These are phyloP conservation scores for Calophaca sinica DNA, from an alignment of 306 rosid species.

Conservation along the genomic window DNA sequence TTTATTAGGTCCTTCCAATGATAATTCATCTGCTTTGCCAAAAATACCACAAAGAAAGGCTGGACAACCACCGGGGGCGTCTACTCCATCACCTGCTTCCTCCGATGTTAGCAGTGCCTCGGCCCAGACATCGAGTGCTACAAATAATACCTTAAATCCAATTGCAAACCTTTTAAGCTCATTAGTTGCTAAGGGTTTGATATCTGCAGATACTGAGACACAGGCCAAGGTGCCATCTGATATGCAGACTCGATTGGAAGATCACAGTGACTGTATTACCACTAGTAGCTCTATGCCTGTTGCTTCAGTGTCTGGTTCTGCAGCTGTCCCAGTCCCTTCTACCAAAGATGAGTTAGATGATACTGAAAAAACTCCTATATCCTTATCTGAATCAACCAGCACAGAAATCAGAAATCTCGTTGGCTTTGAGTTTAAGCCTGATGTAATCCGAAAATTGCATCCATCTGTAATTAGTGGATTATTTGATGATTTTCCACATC, in stretches of 20 bases:
- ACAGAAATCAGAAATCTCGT: slow-evolving; percentile 56
- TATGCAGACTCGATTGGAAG: neutral
- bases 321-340: slow-evolving; percentile 50
- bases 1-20: no score
- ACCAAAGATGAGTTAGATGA: slow-evolving; percentile 50
- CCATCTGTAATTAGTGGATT: slow-evolving; percentile 67
- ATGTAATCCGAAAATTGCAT: slow-evolving; percentile 72
- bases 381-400: slow-evolving; percentile 53
- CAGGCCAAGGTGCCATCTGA: slow-evolving; percentile 48
- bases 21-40: slow-evolving; percentile 44
- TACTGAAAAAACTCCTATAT: slow-evolving; percentile 44
- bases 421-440: slow-evolving; percentile 77
- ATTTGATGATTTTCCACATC: slow-evolving; percentile 66
- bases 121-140: slow-evolving; percentile 54
- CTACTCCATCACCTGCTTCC: slow-evolving; percentile 51
- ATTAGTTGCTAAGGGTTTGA: slow-evolving; percentile 87
- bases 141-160: slow-evolving; percentile 58
- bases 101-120: slow-evolving; percentile 56
- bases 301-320: slow-evolving; percentile 58
- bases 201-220: slow-evolving; percentile 69
- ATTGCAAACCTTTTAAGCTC: slow-evolving; percentile 84
- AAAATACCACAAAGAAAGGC: slow-evolving; percentile 55
- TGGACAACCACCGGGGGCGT: slow-evolving; percentile 51
- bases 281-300: slow-evolving; percentile 53
- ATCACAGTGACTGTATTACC: neutral